These are phyloP conservation scores for Dioscorea cayenensis DNA, from an alignment of 116 monocot species.

Conservation along the genomic window DNA sequence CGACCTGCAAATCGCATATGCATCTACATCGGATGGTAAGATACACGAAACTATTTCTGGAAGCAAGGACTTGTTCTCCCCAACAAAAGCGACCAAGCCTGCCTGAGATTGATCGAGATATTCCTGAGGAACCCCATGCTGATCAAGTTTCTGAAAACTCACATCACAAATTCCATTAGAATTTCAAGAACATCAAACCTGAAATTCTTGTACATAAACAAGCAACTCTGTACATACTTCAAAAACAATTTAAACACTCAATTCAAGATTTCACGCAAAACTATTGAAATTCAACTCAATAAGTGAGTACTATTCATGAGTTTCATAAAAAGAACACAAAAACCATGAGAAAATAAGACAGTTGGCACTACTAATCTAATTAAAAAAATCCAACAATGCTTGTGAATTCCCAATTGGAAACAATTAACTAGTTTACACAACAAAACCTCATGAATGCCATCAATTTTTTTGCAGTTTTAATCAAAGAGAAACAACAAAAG, in stretches of 20 bases:
- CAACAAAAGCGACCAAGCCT: slow-evolving; percentile 42
- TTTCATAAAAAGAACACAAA: too few species aligned
- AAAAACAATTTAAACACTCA: neutral
- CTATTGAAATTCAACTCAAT: neutral
- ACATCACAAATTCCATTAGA: neutral
- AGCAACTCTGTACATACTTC: neutral
- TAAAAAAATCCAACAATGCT: too few species aligned
- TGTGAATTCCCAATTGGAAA: too few species aligned
- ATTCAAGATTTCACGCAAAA: neutral
- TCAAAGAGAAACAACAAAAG: too few species aligned
- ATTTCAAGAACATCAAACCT: neutral
- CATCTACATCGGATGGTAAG: slow-evolving; percentile 43
- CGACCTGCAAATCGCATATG: slow-evolving; percentile 8
- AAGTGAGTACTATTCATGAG: too few species aligned
- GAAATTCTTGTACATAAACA: too few species aligned
- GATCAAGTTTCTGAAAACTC: slow-evolving; percentile 37
- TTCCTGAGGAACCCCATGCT: slow-evolving; percentile 41
- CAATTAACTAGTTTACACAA: too few species aligned
- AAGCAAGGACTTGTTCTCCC: slow-evolving; percentile 31
- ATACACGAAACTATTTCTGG: slow-evolving; percentile 33
- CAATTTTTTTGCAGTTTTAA: too few species aligned
- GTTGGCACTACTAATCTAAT: too few species aligned
- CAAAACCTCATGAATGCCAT: too few species aligned
- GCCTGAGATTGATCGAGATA: slow-evolving; percentile 29
- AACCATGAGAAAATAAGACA: too few species aligned